These are phyloP conservation scores for Terana coerulea DNA, from an alignment of 768 basidiomycete genomes.

Conservation along the genomic window DNA sequence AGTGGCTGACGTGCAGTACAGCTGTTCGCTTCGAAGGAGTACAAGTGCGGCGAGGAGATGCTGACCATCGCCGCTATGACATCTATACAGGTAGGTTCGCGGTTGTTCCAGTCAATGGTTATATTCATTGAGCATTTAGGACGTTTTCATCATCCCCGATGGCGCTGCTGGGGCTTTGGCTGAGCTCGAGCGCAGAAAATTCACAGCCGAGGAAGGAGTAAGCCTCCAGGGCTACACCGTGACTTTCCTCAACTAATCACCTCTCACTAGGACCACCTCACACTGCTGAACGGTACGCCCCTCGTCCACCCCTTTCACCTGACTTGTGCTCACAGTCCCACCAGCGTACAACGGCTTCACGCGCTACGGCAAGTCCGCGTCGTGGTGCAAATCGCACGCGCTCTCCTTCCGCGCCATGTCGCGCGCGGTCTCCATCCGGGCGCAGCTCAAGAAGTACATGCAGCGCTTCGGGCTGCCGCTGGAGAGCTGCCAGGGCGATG, in stretches of 20 bases:
- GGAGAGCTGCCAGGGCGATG: slow-evolving; percentile 89
- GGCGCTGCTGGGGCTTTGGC: slow-evolving; percentile 82
- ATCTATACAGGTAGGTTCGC: slow-evolving; percentile 65
- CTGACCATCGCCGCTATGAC: slow-evolving; percentile 96
- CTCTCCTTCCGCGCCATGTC: slow-evolving; percentile 94
- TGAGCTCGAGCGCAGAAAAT: slow-evolving; percentile 91
- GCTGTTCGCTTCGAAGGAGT: slow-evolving; percentile 84
- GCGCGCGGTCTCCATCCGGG: slow-evolving; percentile 87
- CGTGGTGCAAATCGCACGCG: slow-evolving; percentile 92
- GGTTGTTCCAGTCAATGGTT: neutral
- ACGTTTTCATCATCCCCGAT: slow-evolving; percentile 86
- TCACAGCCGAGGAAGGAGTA: slow-evolving; percentile 97
- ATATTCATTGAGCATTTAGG: slow-evolving; percentile 40
- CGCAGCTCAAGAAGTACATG: slow-evolving; percentile 96
- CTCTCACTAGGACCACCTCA: slow-evolving; percentile 79
- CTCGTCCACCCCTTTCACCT: neutral
- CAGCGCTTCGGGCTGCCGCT: slow-evolving; percentile 78
- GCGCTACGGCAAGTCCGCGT: slow-evolving; percentile 75
- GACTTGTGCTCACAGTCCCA: neutral
- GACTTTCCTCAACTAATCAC: neutral
- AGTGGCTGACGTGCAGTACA: slow-evolving; percentile 29
- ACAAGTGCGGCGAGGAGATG: slow-evolving; percentile 91
- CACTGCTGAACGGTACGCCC: slow-evolving; percentile 78
- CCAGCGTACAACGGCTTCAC: slow-evolving; percentile 92
- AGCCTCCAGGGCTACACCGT: slow-evolving; percentile 16